Conservation (phyloP, 1,284 basidiomycete genomes). For the Stereum hirsutum region DNA sequence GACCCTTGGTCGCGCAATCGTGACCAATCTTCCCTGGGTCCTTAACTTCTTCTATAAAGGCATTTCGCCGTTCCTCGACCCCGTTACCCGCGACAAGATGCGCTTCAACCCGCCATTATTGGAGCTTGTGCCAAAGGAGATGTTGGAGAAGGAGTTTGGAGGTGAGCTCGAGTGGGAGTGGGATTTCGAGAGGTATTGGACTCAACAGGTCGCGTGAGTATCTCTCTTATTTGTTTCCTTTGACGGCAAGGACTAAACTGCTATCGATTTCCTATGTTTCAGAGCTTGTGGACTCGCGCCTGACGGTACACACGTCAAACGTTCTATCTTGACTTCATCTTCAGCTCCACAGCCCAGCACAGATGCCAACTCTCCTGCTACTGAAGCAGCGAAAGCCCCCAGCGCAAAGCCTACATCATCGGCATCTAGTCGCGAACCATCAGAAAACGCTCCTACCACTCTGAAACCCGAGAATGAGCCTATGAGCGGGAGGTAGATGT, state of each 20-base stretch:
- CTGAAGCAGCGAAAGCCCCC: no score
- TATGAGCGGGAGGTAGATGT: no score
- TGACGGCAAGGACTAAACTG: neutral
- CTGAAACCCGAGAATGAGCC: no score
- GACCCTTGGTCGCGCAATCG: constrained; percentile 78
- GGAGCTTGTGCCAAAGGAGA: constrained; percentile 66
- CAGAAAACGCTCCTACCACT: no score
- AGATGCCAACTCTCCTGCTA: no score
- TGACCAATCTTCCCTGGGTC: constrained; percentile 75
- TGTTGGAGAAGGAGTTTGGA: constrained; percentile 79
- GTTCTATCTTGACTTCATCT: no score
- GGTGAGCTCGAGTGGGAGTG: constrained; percentile 75
- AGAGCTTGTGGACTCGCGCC: constrained; percentile 53
- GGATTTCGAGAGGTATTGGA: constrained; percentile 73
- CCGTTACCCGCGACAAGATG: constrained; percentile 89
- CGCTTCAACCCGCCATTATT: constrained; percentile 79
- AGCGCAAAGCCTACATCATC: no score
- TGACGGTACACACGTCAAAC: constrained; percentile 48
- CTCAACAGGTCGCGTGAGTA: constrained; percentile 59
- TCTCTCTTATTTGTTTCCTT: neutral
- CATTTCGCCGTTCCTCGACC: constrained; percentile 84
- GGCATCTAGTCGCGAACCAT: no score
- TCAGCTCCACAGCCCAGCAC: no score
- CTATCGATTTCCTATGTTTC: neutral
- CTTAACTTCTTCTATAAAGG: constrained; percentile 84